These are phyloP conservation scores for Rosa hybrid DNA, from an alignment of 331 rosid species.

Conservation along the genomic window DNA sequence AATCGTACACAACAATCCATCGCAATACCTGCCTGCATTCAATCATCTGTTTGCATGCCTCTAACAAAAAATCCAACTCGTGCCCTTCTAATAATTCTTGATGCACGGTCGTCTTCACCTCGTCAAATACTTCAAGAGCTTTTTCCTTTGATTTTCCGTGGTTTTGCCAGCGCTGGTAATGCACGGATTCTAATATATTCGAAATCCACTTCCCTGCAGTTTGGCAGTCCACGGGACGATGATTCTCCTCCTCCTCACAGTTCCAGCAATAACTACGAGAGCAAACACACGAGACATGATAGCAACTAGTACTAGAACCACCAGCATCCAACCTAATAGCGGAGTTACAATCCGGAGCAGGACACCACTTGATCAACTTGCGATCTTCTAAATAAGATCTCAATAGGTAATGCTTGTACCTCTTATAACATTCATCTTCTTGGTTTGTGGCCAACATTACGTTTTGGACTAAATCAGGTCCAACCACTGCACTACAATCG, in stretches of 20 bases:
- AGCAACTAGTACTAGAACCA: not conserved
- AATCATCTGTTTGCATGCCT: conserved; percentile 54
- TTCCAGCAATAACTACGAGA: conserved; percentile 1
- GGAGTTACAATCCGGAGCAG: not conserved
- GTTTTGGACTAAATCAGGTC: conserved; percentile 1
- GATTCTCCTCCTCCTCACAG: conserved; percentile 5
- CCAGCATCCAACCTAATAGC: not conserved
- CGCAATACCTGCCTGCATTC: conserved; percentile 52
- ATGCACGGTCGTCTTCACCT: not conserved
- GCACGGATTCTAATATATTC: not conserved
- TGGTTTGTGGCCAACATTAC: not conserved
- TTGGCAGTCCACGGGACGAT: not conserved
- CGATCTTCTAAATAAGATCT: not conserved
- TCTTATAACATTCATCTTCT: not conserved
- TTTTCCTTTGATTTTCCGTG: not conserved
- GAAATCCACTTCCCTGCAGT: not conserved
- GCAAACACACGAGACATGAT: not conserved
- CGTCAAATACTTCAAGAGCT: not conserved
- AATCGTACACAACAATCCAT: conserved; percentile 61
- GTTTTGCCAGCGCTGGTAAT: not conserved
- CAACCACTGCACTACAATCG: not conserved
- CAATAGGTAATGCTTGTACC: not conserved
- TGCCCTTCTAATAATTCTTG: too few species aligned
- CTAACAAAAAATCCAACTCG: conserved; percentile 27
- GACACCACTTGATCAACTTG: not conserved